phyloP scores from a whole-genome alignment of 176 grass and related monocot genomes.

The Poa annua region DNA sequence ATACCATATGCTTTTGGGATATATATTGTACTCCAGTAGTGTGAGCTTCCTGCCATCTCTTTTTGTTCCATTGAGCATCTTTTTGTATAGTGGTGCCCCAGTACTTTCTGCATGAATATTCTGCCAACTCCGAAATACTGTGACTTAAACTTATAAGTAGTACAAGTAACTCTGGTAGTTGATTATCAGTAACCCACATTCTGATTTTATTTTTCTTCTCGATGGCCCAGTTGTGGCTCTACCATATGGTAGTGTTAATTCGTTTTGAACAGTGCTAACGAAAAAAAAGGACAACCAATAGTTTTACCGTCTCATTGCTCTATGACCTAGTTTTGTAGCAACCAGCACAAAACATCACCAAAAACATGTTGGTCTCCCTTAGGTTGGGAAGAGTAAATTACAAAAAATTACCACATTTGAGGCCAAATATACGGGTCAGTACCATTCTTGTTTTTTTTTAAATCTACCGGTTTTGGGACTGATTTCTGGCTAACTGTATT shows the following conservation, averaged over 20 bases:
- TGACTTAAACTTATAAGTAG: background rate
- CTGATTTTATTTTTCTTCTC: background rate
- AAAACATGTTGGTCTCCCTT: background rate
- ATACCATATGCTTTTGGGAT: slow-evolving; percentile 50
- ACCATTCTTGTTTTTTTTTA: no score
- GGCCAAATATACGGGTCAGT: no score
- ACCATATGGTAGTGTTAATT: background rate
- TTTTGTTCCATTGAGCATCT: background rate
- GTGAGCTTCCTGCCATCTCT: background rate
- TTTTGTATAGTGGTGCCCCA: background rate
- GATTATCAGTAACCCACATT: background rate
- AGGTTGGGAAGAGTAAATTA: background rate
- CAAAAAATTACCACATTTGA: no score
- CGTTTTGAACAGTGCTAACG: background rate
- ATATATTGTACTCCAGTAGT: background rate
- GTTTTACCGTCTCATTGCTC: background rate
- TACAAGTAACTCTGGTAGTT: background rate
- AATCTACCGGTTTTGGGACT: no score
- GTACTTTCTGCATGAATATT: slow-evolving; percentile 32
- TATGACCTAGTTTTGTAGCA: background rate
- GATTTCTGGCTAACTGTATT: no score
- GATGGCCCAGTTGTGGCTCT: background rate
- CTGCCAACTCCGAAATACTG: background rate
- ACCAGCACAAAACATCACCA: background rate
- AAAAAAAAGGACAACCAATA: background rate